Base-by-base conservation (phyloP, 2,329 filamentous ascomycete genomes). In the Claviceps lovelessii region DNA sequence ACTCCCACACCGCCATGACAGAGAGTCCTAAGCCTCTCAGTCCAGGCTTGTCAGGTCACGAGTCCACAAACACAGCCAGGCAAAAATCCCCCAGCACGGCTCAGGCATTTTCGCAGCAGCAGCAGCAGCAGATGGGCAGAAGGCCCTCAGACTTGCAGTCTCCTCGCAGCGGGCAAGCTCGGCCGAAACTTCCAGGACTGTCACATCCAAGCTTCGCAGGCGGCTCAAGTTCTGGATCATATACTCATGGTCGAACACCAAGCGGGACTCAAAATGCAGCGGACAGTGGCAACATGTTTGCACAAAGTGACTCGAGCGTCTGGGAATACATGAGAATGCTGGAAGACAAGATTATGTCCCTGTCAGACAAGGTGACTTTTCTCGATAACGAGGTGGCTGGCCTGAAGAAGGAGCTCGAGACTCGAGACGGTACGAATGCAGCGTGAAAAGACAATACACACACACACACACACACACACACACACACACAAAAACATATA, bases 21-120 rank as follows among this genome's bases (percentile, higher is more conserved):
- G 89, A 95, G 68, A 94, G 88, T 60, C 89, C 90, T 0, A 94
- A 90, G 65, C 85, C 90, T 4, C 74, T 95, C 45, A 90, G 84
- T 57, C 85, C 86, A n/a, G 76, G 76, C 19, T 74, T 69, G 33
- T 62, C 76, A 65, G 65, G 76, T 23, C 74, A 84, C 51, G 80
- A 81, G 59, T 68, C 76, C 17, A 68, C 72, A 52, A 72, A 67
- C 35, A 68, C 78, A 41, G 63, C 73, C 46, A 76, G 81, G 55
- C 81, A 84, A 58, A 76, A 80, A 54, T 86, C 83, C 37, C 83
- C 83, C n/a, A 85, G 78, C 64, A 67, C 85, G 58, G 78, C 79
- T 9, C 76, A 83, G 31, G 81, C 84, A 59, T 77, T 83, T 52
- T 81, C 84, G 59, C 83, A 85, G 63, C 79, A 48, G 15, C 46